Percentiles rank a stretch among this genome's conserved stretches.
These are phyloP conservation scores for Ambrosiella cleistominuta DNA, from an alignment of 2,329 filamentous ascomycete species.

Conservation along the genomic window DNA sequence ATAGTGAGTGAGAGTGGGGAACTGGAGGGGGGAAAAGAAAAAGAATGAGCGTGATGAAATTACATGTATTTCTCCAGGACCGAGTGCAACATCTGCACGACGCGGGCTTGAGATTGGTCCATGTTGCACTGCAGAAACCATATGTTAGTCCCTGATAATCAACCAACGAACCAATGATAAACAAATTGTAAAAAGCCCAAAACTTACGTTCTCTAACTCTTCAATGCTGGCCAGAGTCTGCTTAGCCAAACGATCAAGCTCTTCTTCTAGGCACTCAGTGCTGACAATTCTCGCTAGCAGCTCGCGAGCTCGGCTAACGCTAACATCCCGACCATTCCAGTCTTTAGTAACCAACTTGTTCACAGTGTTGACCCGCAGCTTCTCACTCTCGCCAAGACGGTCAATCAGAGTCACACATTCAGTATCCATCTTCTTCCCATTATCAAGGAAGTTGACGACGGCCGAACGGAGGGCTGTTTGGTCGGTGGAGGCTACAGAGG, in stretches of 20 bases:
- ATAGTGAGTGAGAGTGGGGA: no score
- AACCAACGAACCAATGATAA: neutral
- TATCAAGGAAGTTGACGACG: constrained; percentile 5
- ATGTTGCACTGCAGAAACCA: constrained; percentile 7
- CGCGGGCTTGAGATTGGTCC: constrained; percentile 5
- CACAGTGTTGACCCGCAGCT: constrained; percentile 4
- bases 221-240: constrained; percentile 7
- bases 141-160: neutral
- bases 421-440: constrained; percentile 3
- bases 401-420: constrained; percentile 2
- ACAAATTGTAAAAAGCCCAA: neutral
- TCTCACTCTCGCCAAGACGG: constrained; percentile 5
- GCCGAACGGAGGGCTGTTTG: neutral
- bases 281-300: constrained; percentile 6
- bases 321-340: constrained; percentile 7
- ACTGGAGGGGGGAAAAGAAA: no score
- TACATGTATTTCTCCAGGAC: constrained; percentile 11
- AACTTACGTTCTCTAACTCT: constrained; percentile 12
- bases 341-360: constrained; percentile 10
- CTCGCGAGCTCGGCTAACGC: constrained; percentile 6
- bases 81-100: constrained; percentile 11
- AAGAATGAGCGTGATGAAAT: neutral
- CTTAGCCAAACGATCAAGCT: constrained; percentile 5
- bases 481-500: neutral
- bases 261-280: constrained; percentile 3